Conservation (phyloP, 2,329 filamentous ascomycete species). For the Aspergillus intermedius region DNA sequence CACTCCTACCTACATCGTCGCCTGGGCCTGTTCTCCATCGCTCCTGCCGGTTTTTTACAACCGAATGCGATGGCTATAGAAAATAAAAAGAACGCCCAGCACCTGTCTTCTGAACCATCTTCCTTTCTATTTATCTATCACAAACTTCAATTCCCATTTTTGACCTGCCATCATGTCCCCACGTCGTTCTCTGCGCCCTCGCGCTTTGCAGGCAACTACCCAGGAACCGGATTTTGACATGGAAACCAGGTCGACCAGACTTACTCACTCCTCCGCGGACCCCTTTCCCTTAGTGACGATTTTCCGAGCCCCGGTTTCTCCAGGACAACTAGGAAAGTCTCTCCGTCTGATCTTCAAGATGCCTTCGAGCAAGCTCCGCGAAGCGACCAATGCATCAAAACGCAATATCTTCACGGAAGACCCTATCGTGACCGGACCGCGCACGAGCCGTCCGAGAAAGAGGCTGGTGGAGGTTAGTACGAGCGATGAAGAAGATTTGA, state of each 20-base stretch:
- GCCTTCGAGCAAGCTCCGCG: slow-evolving; percentile 44
- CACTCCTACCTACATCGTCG: background rate
- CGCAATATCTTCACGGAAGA: slow-evolving; percentile 43
- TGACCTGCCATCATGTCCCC: slow-evolving; percentile 23
- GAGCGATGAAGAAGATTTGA: slow-evolving; percentile 45
- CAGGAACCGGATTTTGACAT: slow-evolving; percentile 28
- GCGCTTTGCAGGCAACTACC: slow-evolving; percentile 20
- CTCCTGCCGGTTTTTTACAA: background rate
- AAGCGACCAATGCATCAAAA: slow-evolving; percentile 34
- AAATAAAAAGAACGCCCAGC: background rate
- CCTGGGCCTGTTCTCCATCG: background rate
- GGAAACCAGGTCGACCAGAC: slow-evolving; percentile 32
- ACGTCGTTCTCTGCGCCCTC: slow-evolving; percentile 35
- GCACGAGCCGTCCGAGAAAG: slow-evolving; percentile 40
- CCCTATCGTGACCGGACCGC: slow-evolving; percentile 40
- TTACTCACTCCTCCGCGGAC: slow-evolving; percentile 21
- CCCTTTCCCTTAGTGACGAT: slow-evolving; percentile 31
- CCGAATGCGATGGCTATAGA: background rate
- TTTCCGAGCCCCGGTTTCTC: slow-evolving; percentile 27
- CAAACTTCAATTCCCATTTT: slow-evolving; percentile 1
- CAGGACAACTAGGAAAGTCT: slow-evolving; percentile 34
- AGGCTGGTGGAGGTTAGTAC: slow-evolving; percentile 41
- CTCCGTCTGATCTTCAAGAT: slow-evolving; percentile 46
- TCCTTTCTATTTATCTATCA: slow-evolving; percentile 4
- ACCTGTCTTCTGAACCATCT: background rate